Evolutionary conservation across 2,329 filamentous ascomycete genomes (phyloP).

Genomic region (Zelopaecilomyces penicillatus): DNA sequence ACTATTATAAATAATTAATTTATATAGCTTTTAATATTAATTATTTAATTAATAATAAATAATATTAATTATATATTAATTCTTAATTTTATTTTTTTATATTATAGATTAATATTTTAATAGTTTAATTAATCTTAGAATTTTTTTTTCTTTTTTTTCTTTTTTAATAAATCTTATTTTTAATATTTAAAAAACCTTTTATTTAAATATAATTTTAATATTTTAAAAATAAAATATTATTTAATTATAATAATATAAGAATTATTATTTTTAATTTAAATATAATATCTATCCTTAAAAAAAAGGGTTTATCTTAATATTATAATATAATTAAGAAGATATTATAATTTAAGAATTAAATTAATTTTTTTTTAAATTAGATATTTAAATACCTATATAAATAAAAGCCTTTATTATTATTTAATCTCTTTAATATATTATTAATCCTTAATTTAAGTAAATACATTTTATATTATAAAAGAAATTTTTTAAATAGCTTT

Average conservation of each 20-base stretch:
- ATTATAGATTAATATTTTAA: neutral
- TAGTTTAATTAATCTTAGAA: neutral
- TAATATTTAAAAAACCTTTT: neutral
- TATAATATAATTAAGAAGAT: neutral
- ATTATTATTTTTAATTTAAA: neutral
- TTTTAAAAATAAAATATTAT: neutral
- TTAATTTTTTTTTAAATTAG: neutral
- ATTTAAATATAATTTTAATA: neutral
- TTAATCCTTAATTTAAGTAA: too few species aligned
- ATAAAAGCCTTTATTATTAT: too few species aligned
- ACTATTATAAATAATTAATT: too few species aligned
- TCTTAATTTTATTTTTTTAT: neutral
- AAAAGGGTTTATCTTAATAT: neutral
- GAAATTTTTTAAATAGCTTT: too few species aligned
- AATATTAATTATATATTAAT: neutral
- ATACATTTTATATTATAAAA: too few species aligned
- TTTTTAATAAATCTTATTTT: neutral
- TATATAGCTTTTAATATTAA: too few species aligned
- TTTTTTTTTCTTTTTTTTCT: neutral
- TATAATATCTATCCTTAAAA: neutral
- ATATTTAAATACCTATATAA: neutral
- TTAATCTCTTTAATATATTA: too few species aligned
- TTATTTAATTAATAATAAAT: too few species aligned
- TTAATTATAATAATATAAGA: neutral
- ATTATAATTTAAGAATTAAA: conserved; percentile 1